phyloP scores from a whole-genome alignment of 495 filamentous ascomycete species.

The Xylaria cubensis region DNA sequence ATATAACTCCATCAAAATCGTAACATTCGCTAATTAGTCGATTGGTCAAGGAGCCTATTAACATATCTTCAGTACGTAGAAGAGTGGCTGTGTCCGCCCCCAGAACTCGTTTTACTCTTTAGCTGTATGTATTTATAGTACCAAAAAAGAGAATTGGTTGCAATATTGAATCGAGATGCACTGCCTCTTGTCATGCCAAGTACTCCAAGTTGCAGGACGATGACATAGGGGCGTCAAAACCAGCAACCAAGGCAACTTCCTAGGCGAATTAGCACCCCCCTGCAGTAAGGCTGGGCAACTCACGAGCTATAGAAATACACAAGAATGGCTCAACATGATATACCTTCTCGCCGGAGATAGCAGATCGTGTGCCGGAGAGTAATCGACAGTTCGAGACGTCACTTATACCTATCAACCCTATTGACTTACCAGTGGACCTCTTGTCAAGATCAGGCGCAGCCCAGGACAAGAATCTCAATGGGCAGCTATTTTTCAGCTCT shows the following conservation, averaged over 20 bases:
- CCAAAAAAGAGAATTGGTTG: not conserved
- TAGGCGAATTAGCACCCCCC: not conserved
- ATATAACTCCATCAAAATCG: not conserved
- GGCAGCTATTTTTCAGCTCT: conserved; percentile 11
- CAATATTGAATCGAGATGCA: not conserved
- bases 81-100: not conserved
- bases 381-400: not conserved
- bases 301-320: not conserved
- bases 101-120: not conserved
- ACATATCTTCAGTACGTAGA: not conserved
- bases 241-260: not conserved
- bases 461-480: not conserved
- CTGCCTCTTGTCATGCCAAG: not conserved
- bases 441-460: not conserved
- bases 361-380: not conserved
- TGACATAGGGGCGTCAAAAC: not conserved
- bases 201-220: not conserved
- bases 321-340: not conserved
- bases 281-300: not conserved
- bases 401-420: not conserved
- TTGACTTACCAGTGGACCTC: not conserved
- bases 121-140: not conserved
- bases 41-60: not conserved
- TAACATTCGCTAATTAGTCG: not conserved
- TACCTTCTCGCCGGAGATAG: conserved; percentile 5